Evolutionary conservation across 75 land plant genomes (phyloP), one percentile per base, ranked within the genome.

Genomic region (Picea sitchensis): DNA sequence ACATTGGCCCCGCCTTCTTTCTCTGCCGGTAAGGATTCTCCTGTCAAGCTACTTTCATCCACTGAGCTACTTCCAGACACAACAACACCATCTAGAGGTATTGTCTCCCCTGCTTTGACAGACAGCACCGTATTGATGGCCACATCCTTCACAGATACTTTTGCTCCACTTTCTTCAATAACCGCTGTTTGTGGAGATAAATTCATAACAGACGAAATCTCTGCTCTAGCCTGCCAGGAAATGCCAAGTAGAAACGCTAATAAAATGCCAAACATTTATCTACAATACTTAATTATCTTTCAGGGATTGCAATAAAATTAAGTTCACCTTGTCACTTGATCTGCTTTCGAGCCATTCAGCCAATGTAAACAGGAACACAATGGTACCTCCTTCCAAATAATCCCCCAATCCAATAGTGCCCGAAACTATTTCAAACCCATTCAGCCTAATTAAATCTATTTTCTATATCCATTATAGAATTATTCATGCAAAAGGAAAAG

Each of bases 311-410:
- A 4, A 41, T 41, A 54, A 79, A 58, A 56, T 13, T 23, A 41
- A 69, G 17, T 21, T 58, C 11, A 96, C 98, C 96, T 94, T 92
- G 78, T 87, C 88, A 65, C 90, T 89, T 21, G 98, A 95, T 61
- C 88, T 83, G 17, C 91, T 81, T 79, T 94, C 94, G 15, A 96
- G 90, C 96, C 98, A 96, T 59, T 94, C 92, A 2, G 98, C 96
- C 36, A 92, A 80, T 36, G 93, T 88, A 82, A 96, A 96, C 9
- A 96, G 84, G 64, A 94, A 96, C 15, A 92, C 96, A 41, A 96
- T 92, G 9, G 86, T 83, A 17, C 88, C 96, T 47, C 94, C 98
- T 76, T 96, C 98, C 54, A 76, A 18, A 68, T 92, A 96, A 75
- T 96, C 98, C 15, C 84, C 78, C 75, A 96, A 67, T 31, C 84